These are phyloP conservation scores for Cyclostephanos tholiformis DNA, from an alignment of 108 stramenopile genomes.

Conservation along the genomic window DNA sequence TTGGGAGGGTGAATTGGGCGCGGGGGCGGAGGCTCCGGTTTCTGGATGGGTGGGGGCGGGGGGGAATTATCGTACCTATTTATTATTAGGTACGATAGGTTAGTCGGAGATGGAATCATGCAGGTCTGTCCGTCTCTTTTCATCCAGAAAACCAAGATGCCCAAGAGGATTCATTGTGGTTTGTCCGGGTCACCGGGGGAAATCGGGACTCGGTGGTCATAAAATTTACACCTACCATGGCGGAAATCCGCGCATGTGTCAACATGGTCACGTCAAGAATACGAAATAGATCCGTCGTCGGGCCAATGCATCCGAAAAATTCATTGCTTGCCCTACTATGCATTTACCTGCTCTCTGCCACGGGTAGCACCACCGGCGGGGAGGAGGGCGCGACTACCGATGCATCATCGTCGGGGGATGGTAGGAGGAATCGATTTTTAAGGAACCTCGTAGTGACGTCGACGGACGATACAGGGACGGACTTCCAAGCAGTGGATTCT, in stretches of 20 bases:
- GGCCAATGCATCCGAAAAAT: not conserved
- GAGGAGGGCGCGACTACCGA: not conserved
- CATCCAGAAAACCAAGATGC: too few species aligned
- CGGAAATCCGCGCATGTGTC: not conserved
- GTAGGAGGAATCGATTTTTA: not conserved
- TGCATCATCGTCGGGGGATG: not conserved
- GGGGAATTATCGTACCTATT: too few species aligned
- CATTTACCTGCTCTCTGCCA: constrained; percentile 6
- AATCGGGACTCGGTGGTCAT: too few species aligned
- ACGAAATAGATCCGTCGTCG: not conserved
- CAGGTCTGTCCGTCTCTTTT: too few species aligned
- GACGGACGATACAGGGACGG: not conserved
- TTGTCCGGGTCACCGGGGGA: too few species aligned
- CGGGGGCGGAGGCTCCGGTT: too few species aligned
- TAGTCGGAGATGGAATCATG: too few species aligned
- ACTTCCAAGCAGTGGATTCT: not conserved
- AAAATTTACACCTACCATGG: not conserved
- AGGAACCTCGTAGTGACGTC: not conserved
- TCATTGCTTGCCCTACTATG: not conserved
- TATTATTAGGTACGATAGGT: too few species aligned
- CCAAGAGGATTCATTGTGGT: too few species aligned
- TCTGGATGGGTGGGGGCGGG: too few species aligned
- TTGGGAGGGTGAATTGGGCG: too few species aligned
- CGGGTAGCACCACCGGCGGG: not conserved
- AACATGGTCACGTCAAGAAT: not conserved